Percentiles rank a stretch among this genome's conserved stretches.
phyloP scores from a whole-genome alignment of 2,329 filamentous ascomycete species.

The Ophiocordyceps sinensis region DNA sequence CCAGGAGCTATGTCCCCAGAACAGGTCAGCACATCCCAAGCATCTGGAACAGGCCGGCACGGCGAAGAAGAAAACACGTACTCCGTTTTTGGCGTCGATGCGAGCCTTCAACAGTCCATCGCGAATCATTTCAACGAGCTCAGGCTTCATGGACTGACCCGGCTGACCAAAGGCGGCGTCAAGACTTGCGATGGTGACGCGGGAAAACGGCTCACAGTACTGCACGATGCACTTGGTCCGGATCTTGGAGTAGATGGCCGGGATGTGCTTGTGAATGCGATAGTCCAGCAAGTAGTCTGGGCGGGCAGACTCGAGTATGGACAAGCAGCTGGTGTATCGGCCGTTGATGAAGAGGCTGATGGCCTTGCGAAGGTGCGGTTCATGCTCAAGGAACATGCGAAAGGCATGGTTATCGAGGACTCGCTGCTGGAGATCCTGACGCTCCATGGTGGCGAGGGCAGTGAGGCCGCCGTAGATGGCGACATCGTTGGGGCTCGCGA shows the following conservation, averaged over 20 bases:
- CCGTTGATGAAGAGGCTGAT: constrained; percentile 81
- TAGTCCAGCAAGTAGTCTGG: constrained; percentile 84
- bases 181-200: constrained; percentile 69
- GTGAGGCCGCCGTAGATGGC: constrained; percentile 85
- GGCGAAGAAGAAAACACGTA: constrained; percentile 13
- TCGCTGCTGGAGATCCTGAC: constrained; percentile 54
- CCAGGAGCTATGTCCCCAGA: constrained; percentile 41
- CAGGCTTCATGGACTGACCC: constrained; percentile 50
- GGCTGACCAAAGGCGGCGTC: constrained; percentile 58
- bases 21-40: not conserved
- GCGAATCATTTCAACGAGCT: constrained; percentile 68
- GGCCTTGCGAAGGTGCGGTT: constrained; percentile 86
- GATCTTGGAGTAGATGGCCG: constrained; percentile 56
- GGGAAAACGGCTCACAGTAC: constrained; percentile 82
- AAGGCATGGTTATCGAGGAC: constrained; percentile 75
- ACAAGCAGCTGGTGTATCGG: constrained; percentile 74
- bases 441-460: constrained; percentile 78
- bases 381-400: constrained; percentile 76
- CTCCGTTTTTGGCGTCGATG: constrained; percentile 70
- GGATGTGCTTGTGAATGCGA: constrained; percentile 63
- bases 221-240: constrained; percentile 86
- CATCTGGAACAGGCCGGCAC: not conserved
- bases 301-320: constrained; percentile 67
- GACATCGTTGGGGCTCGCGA: constrained; percentile 74
- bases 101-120: constrained; percentile 57